A percentile compares a stretch with the other conserved stretches of the same genome.
These are phyloP conservation scores for Phytopythium ostracodes DNA, from an alignment of 352 stramenopile genomes.

Conservation along the genomic window DNA sequence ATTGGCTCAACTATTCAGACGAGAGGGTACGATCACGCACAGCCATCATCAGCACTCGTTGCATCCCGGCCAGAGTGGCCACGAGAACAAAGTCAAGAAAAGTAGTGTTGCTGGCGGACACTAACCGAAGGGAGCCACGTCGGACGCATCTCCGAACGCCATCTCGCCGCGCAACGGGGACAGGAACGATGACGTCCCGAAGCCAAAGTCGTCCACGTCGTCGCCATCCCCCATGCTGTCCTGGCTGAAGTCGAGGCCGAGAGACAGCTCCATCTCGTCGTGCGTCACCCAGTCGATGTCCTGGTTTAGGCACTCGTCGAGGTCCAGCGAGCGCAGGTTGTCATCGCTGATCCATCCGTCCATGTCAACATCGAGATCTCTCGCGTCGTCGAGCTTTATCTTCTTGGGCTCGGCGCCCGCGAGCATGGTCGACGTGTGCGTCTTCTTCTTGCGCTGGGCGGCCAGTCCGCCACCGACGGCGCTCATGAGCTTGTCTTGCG, in stretches of 20 bases:
- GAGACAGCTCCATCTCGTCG: slow-evolving; percentile 57
- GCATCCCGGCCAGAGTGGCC: slow-evolving; percentile 17
- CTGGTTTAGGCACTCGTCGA: slow-evolving; percentile 71
- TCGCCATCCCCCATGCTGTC: slow-evolving; percentile 27
- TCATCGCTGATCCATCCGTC: slow-evolving; percentile 80
- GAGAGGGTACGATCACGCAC: slow-evolving; percentile 13
- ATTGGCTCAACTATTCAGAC: slow-evolving; percentile 49
- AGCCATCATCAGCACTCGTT: slow-evolving; percentile 34
- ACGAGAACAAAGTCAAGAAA: slow-evolving; percentile 31
- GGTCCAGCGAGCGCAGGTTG: slow-evolving; percentile 67
- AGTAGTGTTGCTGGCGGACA: slow-evolving; percentile 10
- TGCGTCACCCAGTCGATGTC: slow-evolving; percentile 81
- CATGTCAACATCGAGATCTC: slow-evolving; percentile 35
- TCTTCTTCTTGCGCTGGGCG: slow-evolving; percentile 40
- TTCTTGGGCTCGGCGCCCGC: slow-evolving; percentile 24
- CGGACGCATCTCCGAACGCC: slow-evolving; percentile 40
- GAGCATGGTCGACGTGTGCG: slow-evolving; percentile 13
- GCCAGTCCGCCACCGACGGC: slow-evolving; percentile 10
- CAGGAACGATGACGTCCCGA: slow-evolving; percentile 45
- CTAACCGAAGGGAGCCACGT: slow-evolving; percentile 74
- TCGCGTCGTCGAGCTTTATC: slow-evolving; percentile 27
- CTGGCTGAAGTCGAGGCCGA: slow-evolving; percentile 51
- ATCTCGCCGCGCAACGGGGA: slow-evolving; percentile 47
- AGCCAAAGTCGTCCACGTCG: slow-evolving; percentile 65
- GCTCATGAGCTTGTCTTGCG: slow-evolving; percentile 61